These are phyloP conservation scores for Omphalotus olearius DNA, from an alignment of 1,284 basidiomycete genomes.

Conservation along the genomic window DNA sequence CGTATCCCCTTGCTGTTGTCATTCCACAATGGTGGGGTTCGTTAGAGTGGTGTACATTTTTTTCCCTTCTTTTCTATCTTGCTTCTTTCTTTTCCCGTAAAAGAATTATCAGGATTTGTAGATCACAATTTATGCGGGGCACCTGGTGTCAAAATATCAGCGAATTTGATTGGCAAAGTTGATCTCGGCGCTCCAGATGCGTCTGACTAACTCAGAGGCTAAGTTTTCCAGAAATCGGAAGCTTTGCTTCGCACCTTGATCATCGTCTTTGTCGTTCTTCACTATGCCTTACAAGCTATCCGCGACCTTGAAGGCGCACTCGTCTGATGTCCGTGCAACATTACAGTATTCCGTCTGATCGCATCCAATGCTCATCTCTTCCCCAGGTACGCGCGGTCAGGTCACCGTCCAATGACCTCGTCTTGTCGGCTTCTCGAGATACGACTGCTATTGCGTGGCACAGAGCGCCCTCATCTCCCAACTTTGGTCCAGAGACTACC, in stretches of 20 bases:
- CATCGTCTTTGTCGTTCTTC: conserved; percentile 11
- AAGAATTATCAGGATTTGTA: no score
- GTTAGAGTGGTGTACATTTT: conserved; percentile 83
- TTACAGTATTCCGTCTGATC: conserved; percentile 2
- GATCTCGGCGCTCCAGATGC: conserved; percentile 3
- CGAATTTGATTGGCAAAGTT: not conserved
- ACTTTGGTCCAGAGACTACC: conserved; percentile 50
- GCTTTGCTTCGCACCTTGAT: conserved; percentile 15
- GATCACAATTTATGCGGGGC: no score
- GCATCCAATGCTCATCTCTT: conserved; percentile 9
- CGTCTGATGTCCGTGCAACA: conserved; percentile 61
- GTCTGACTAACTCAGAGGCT: not conserved
- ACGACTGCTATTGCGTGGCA: conserved; percentile 85
- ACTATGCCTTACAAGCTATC: conserved; percentile 83
- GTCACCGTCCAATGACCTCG: conserved; percentile 64
- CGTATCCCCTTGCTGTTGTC: conserved; percentile 73
- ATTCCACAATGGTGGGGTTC: conserved; percentile 59
- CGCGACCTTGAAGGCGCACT: conserved; percentile 67
- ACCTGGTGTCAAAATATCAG: no score
- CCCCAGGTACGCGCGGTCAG: conserved; percentile 72
- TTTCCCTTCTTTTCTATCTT: not conserved
- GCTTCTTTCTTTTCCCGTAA: no score
- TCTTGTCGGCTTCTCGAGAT: conserved; percentile 89
- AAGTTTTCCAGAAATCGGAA: conserved; percentile 1
- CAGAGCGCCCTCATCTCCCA: conserved; percentile 39